Evolutionary conservation across 2,329 filamentous ascomycete genomes (phyloP).

Genomic region (Penicillium crustosum): DNA sequence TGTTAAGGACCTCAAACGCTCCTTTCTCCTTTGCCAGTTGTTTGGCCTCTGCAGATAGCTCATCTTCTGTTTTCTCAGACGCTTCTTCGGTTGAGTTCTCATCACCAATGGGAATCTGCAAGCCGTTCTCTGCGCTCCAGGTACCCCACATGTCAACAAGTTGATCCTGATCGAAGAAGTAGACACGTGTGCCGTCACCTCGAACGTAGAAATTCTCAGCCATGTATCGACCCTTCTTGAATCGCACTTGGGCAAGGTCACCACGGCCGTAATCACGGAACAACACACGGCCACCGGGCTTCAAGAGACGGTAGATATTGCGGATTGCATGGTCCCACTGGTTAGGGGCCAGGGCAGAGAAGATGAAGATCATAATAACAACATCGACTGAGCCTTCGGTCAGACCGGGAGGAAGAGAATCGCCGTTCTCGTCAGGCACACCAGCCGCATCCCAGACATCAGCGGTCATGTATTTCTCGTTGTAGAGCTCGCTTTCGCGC

Average conservation of each 20-base stretch:
- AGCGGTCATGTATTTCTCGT: conserved; percentile 70
- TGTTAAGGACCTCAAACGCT: conserved; percentile 69
- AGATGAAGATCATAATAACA: conserved; percentile 94
- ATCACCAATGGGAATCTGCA: conserved; percentile 23
- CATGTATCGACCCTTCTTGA: conserved; percentile 91
- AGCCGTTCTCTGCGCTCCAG: conserved; percentile 38
- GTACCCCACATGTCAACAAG: conserved; percentile 75
- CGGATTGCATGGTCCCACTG: conserved; percentile 82
- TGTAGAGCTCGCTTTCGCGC: conserved; percentile 74
- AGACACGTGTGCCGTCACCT: conserved; percentile 92
- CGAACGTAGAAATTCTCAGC: conserved; percentile 97
- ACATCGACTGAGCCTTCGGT: conserved; percentile 81
- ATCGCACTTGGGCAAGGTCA: conserved; percentile 92
- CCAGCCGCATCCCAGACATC: conserved; percentile 92
- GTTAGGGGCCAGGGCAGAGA: conserved; percentile 79
- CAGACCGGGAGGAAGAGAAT: conserved; percentile 70
- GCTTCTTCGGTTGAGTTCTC: not conserved
- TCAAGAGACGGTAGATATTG: conserved; percentile 80
- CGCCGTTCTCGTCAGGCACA: conserved; percentile 50
- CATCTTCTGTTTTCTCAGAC: not conserved
- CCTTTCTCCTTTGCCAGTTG: conserved; percentile 21
- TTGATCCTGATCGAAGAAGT: conserved; percentile 92
- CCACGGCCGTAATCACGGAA: conserved; percentile 97
- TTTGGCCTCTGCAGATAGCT: conserved; percentile 12
- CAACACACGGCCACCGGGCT: conserved; percentile 87